Evolutionary conservation across 108 stramenopile species (phyloP), one percentile per base, ranked within the genome.

Genomic region (Fragilariopsis cylindrus): DNA sequence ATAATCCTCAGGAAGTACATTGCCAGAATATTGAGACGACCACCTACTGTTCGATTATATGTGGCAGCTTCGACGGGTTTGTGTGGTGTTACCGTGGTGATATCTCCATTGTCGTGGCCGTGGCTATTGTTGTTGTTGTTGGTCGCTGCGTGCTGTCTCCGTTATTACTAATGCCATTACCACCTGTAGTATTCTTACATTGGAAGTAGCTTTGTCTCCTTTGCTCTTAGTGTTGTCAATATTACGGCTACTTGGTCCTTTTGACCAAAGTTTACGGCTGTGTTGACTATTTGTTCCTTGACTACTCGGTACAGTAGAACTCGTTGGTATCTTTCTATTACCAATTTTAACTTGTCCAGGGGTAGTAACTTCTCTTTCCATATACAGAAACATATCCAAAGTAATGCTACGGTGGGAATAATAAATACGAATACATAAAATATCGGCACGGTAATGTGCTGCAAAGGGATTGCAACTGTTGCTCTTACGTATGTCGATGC

Each of bases 1-100:
- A 63, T 63, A 44, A 63, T 63, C 4, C 62, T 42, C 6, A 40
- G n/a, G n/a, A 63, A 63, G 11, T 63, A 63, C 19, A 63, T 15
- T 42, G 62, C 62, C 43, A 63, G 42, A 8, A 63, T 44, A n/a
- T 63, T 63, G 43, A 63, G n/a, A n/a, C 62, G 42, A 7, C 62
- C 62, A 44, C 30, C 30, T 2, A 30, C 30, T 30, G 30, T 30
- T 30, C 30, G 30, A 30, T 30, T 30, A 2, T 30, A 30, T 30
- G 30, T 30, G 30, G 0, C 30, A 30, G 2, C 30, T 30, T 30
- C 30, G 30, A 30, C 30, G 2, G 30, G 30, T 30, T 30, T 30
- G 40, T 63, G 30, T 45, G 42, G 40, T 9, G 43, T 5, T 3
- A 12, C n/a, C 18, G 13, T 7, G 57, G 18, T 18, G 62, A 5